Conservation (phyloP, 768 basidiomycete species). For the Suillus discolor region DNA sequence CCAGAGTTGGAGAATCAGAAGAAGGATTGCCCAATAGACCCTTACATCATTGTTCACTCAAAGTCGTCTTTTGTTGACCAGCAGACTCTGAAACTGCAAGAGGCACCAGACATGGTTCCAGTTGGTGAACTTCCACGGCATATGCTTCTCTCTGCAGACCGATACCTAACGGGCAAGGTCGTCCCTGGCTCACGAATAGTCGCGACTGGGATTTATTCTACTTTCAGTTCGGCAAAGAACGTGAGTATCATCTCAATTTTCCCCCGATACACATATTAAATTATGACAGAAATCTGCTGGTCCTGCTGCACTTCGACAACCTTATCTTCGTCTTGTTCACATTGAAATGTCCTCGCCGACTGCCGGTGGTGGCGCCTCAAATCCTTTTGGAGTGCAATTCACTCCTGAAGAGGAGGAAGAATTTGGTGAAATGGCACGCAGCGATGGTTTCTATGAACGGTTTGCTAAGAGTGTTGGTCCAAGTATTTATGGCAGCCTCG, state of each 20-base stretch:
- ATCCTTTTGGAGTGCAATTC: constrained; percentile 88
- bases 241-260: constrained; percentile 43
- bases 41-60: constrained; percentile 93
- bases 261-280: background rate
- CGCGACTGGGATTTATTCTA: constrained; percentile 96
- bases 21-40: constrained; percentile 95
- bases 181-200: constrained; percentile 96
- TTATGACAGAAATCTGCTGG: constrained; percentile 67
- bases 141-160: constrained; percentile 89
- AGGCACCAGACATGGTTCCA: constrained; percentile 99
- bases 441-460: constrained; percentile 88
- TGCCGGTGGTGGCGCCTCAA: constrained; percentile 67
- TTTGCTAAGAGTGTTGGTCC: constrained; percentile 95
- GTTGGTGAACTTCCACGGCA: constrained; percentile 97
- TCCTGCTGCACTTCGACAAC: constrained; percentile 88
- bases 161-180: constrained; percentile 89
- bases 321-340: constrained; percentile 92
- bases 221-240: constrained; percentile 87
- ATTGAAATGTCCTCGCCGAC: constrained; percentile 87
- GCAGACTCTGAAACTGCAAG: constrained; percentile 95
- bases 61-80: constrained; percentile 95
- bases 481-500: constrained; percentile 94
- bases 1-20: constrained; percentile 77
- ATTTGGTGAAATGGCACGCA: constrained; percentile 87
- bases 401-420: constrained; percentile 97